Conservation (phyloP, 305 asterid species). For the Solanum chacoense region DNA sequence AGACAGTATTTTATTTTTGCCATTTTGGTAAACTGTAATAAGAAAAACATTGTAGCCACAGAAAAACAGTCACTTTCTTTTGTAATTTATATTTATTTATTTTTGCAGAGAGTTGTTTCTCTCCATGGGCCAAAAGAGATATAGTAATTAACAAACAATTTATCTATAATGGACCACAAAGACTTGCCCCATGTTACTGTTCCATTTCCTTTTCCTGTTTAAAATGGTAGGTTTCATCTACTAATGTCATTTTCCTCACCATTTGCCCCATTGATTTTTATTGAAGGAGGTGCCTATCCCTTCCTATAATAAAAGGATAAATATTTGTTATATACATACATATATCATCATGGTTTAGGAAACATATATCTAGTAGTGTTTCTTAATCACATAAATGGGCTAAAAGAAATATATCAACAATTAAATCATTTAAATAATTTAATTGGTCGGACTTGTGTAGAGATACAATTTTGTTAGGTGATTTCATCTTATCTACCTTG, state of each 20-base stretch:
- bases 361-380: not conserved
- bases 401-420: not conserved
- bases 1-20: not conserved
- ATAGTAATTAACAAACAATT: not conserved
- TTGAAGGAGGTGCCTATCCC: slow-evolving; percentile 6
- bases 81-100: not conserved
- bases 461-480: not conserved
- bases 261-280: slow-evolving; percentile 18
- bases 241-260: slow-evolving; percentile 30
- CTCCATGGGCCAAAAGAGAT: not conserved
- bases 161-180: slow-evolving; percentile 5
- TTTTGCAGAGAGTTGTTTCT: not conserved
- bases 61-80: not conserved
- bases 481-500: not conserved
- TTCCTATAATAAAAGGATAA: not conserved
- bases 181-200: not conserved
- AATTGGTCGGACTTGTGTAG: not conserved
- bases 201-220: not conserved
- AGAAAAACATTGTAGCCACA: not conserved
- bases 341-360: not conserved
- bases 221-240: slow-evolving; percentile 4
- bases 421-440: not conserved
- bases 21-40: not conserved
- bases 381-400: not conserved
- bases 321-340: not conserved